A percentile compares a stretch with the other conserved stretches of the same genome.
Evolutionary conservation across 371 early-diverging fungal genomes (phyloP).

Genomic region (Saksenaea vasiformis): DNA sequence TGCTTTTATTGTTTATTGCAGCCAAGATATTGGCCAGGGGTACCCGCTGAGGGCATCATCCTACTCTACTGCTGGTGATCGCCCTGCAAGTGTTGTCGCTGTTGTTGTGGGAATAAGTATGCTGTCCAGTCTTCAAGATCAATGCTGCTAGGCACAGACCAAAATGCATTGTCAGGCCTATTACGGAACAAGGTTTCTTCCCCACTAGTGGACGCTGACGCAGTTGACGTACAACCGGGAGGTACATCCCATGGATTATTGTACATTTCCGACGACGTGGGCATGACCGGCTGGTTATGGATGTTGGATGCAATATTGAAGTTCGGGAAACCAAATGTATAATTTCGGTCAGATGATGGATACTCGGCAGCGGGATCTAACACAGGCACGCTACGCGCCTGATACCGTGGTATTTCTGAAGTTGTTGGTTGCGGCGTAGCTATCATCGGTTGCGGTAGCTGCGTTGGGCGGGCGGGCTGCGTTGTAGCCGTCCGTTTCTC

Average conservation of each 20-base stretch:
- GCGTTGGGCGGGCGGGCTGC: too few species aligned
- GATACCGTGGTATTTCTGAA: constrained; percentile 8
- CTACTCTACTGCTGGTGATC: background rate
- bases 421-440: background rate
- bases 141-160: constrained; percentile 51
- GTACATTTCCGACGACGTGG: background rate
- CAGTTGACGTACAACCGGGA: background rate
- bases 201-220: background rate
- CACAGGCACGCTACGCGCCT: constrained; percentile 3
- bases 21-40: too few species aligned
- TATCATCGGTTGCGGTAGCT: constrained; percentile 7
- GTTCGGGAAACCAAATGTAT: constrained; percentile 16
- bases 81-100: background rate
- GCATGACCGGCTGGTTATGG: background rate
- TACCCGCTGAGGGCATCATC: background rate
- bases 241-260: background rate
- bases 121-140: constrained; percentile 50
- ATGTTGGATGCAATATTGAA: constrained; percentile 10
- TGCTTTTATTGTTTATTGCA: too few species aligned
- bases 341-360: constrained; percentile 11
- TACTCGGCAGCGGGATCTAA: background rate
- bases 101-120: constrained; percentile 28
- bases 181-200: constrained; percentile 36
- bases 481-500: constrained; percentile 23
- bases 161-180: constrained; percentile 51